Evolutionary conservation across 2,329 filamentous ascomycete species (phyloP), one percentile per base, ranked within the genome.

Genomic region (Orbilia javanica): DNA sequence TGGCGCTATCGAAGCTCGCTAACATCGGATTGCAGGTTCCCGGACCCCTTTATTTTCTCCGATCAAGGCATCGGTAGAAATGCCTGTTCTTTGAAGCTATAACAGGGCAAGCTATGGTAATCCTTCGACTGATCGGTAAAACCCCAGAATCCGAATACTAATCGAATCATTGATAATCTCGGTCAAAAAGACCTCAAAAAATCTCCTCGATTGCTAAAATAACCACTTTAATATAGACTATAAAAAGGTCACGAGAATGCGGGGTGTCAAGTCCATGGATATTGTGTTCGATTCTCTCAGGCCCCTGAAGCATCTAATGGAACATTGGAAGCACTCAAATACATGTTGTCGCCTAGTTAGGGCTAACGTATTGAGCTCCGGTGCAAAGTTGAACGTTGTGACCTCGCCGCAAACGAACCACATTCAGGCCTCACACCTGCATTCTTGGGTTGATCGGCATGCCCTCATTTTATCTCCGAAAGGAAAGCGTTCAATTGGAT

Each of bases 401-500:
- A 6, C 31, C 29, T 42, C 31, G 55, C 55, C 34, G 55, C 55
- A 60, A 60, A 60, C 55, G 55, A 64, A 25, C 15, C 7, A 64
- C 57, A 44, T 10, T 1, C 36, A 60, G 53, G 64, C 60, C 31
- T 34, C 52, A 57, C 52, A 5, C 36, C 29, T 22, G 31, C 55
- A 64, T 64, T 70, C 39, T 39, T 42, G 39, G 20, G 65, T 36
- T 7, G 65, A 77, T 77, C 65, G 65, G 65, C 65, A 65, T 31
- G 46, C 46, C 36, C 72, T 77, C 66, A 77, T 77, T 77, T 77
- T 77, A 77, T 77, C 72, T 71, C 72, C 72, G 65, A 77, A 70
- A 72, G 57, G 65, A 66, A 70, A 77, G 46, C 65, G 50, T 71
- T 66, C 62, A 66, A 70, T 64, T 60, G 48, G 46, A 76, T 70